A percentile compares a stretch with the other conserved stretches of the same genome.
Evolutionary conservation across 2,329 filamentous ascomycete genomes (phyloP).

Genomic region (Thermomyces lanuginosus): DNA sequence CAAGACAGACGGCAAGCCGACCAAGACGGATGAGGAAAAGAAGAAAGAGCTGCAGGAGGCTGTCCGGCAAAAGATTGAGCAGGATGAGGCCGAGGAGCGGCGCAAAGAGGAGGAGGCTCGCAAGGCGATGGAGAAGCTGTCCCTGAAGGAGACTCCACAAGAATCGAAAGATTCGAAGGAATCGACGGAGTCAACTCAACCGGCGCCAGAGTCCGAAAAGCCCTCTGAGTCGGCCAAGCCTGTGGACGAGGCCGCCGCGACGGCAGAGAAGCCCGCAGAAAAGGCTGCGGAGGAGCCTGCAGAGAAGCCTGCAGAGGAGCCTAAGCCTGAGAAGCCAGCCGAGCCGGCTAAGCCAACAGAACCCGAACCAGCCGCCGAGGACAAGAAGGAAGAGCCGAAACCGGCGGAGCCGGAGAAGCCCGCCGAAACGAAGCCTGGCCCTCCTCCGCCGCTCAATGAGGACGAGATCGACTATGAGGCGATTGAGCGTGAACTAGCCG

Average conservation of each 20-base stretch:
- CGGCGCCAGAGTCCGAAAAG: constrained; percentile 15
- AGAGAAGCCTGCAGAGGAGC: constrained; percentile 5
- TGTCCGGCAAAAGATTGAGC: constrained; percentile 36
- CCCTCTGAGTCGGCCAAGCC: constrained; percentile 4
- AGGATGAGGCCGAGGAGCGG: constrained; percentile 39
- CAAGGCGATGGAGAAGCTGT: constrained; percentile 17
- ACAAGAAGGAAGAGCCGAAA: too few species aligned
- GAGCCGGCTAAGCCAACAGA: constrained; percentile 10
- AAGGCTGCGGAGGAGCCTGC: background rate
- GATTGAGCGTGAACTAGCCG: constrained; percentile 32
- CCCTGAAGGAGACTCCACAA: constrained; percentile 18
- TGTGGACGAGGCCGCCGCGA: background rate
- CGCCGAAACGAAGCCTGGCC: constrained; percentile 13
- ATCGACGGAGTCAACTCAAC: constrained; percentile 14
- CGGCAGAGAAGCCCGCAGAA: background rate
- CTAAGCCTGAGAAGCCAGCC: constrained; percentile 4
- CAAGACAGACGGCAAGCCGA: constrained; percentile 52
- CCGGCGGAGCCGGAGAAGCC: constrained; percentile 14
- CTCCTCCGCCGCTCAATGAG: constrained; percentile 12
- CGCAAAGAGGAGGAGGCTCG: constrained; percentile 33
- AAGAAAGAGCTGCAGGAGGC: constrained; percentile 54
- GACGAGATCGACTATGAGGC: constrained; percentile 32
- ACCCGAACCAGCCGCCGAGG: constrained; percentile 9
- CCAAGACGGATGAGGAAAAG: constrained; percentile 66
- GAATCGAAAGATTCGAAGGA: constrained; percentile 6